phyloP scores from a whole-genome alignment of 2,329 filamentous ascomycete genomes.

The Cordyceps militaris region DNA sequence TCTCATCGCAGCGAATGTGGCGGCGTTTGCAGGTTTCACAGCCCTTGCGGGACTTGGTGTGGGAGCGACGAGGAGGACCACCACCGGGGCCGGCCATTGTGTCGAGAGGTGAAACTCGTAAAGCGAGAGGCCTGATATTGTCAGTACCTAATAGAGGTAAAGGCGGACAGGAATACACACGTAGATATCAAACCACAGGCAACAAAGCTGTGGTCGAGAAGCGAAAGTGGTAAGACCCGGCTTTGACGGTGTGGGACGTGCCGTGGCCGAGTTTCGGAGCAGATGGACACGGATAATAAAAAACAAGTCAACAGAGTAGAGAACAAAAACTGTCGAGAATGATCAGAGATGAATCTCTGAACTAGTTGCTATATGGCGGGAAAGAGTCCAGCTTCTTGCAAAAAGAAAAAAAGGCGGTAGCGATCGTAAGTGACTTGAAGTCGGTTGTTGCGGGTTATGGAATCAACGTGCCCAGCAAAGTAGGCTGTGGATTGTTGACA shows the following conservation, averaged over 20 bases:
- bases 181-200: slow-evolving; percentile 20
- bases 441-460: slow-evolving; percentile 9
- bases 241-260: not conserved
- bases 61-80: slow-evolving; percentile 83
- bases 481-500: slow-evolving; percentile 1
- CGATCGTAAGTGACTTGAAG: slow-evolving; percentile 27
- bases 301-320: not conserved
- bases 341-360: not conserved
- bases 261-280: not conserved
- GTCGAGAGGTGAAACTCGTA: slow-evolving; percentile 15
- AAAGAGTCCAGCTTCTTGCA: slow-evolving; percentile 7
- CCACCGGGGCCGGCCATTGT: slow-evolving; percentile 90
- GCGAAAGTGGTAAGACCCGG: slow-evolving; percentile 29
- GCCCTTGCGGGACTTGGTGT: slow-evolving; percentile 97
- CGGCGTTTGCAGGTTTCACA: slow-evolving; percentile 97
- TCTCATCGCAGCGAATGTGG: slow-evolving; percentile 97
- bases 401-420: slow-evolving; percentile 23
- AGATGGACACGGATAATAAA: not conserved
- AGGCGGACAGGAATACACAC: slow-evolving; percentile 21
- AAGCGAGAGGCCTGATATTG: slow-evolving; percentile 22
- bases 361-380: not conserved
- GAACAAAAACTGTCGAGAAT: not conserved
- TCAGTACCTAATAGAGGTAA: not conserved
- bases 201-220: slow-evolving; percentile 26
- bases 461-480: slow-evolving; percentile 4